Conservation (phyloP, 23 red algal genomes). For the Gracilaria vermiculophylla region DNA sequence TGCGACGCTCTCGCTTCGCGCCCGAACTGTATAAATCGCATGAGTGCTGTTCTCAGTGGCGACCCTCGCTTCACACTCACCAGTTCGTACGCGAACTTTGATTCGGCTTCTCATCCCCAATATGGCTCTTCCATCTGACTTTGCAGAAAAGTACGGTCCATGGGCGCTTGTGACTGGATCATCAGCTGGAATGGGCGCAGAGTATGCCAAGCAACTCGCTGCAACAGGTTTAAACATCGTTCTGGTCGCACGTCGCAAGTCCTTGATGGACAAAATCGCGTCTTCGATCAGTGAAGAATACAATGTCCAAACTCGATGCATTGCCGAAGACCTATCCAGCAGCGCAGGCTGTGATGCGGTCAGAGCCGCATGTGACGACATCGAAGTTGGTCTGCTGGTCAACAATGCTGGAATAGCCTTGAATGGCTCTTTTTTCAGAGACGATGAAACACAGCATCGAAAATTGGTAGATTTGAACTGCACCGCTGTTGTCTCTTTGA, state of each 20-base stretch:
- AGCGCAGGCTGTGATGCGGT: neutral
- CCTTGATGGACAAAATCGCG: slow-evolving; percentile 39
- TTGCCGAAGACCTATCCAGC: slow-evolving; percentile 17
- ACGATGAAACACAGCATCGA: neutral
- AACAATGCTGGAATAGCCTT: slow-evolving; percentile 37
- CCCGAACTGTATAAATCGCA: too few species aligned
- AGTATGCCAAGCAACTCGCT: slow-evolving; percentile 76
- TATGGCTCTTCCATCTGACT: neutral
- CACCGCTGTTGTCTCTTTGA: neutral
- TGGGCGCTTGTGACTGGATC: slow-evolving; percentile 95
- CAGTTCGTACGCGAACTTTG: too few species aligned
- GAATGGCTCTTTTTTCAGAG: slow-evolving; percentile 22
- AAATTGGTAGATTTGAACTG: slow-evolving; percentile 17
- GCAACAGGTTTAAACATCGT: slow-evolving; percentile 60
- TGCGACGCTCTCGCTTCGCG: too few species aligned
- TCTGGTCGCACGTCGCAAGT: slow-evolving; percentile 65
- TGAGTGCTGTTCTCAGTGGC: too few species aligned
- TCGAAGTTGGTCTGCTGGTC: slow-evolving; percentile 36
- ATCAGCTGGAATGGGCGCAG: slow-evolving; percentile 84
- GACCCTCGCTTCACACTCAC: too few species aligned
- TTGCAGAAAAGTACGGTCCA: slow-evolving; percentile 47
- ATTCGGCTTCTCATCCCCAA: too few species aligned
- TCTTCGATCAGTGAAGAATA: neutral
- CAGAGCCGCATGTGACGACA: neutral
- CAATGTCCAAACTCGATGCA: neutral